phyloP scores from a whole-genome alignment of 1,284 basidiomycete genomes.

The Naganishia sp. region DNA sequence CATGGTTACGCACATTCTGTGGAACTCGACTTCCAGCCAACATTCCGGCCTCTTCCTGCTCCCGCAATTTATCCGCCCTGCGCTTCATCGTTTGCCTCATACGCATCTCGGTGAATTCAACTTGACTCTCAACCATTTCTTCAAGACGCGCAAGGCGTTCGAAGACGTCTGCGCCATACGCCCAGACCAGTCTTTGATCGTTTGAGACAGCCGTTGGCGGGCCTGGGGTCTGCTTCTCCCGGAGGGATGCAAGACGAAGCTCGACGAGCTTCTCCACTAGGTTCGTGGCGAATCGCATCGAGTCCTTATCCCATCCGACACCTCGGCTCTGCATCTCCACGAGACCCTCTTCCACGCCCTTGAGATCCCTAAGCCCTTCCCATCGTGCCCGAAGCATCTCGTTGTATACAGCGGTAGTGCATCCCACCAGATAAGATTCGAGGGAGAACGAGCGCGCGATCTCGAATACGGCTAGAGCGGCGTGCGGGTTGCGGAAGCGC shows the following conservation, averaged over 20 bases:
- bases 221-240: not conserved
- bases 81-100: not conserved
- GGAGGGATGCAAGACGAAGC: conserved; percentile 22
- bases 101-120: conserved; percentile 10
- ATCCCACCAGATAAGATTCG: conserved; percentile 79
- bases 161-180: conserved; percentile 15
- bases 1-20: not conserved
- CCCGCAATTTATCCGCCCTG: not conserved
- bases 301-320: conserved; percentile 65
- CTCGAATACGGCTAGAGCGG: conserved; percentile 78
- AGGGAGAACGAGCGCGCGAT: conserved; percentile 71
- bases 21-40: not conserved
- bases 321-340: conserved; percentile 80
- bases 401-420: conserved; percentile 79
- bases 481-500: conserved; percentile 73
- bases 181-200: conserved; percentile 17
- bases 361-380: conserved; percentile 75
- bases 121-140: conserved; percentile 27
- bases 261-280: conserved; percentile 63
- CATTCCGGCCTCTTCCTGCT: not conserved
- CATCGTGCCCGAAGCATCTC: conserved; percentile 77
- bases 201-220: not conserved
- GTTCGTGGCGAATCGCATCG: conserved; percentile 64
- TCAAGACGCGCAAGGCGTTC: conserved; percentile 6
- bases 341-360: conserved; percentile 68